Evolutionary conservation across 1,139 yeast genomes (phyloP).

Genomic region (Protomyces pachydermus): DNA sequence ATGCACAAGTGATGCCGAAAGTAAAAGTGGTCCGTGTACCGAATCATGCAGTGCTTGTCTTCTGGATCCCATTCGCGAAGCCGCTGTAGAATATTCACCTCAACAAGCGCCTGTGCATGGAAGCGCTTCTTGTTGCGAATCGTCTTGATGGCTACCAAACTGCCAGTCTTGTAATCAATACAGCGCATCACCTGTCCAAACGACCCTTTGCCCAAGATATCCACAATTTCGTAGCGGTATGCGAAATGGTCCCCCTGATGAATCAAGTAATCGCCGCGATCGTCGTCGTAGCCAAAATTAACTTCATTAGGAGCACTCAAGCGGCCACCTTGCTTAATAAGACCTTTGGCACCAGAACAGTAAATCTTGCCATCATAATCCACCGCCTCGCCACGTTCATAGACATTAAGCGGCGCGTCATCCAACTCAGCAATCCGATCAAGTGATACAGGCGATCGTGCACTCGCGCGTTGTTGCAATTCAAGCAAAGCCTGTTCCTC

Average conservation of each 20-base stretch:
- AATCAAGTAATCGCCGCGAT: slow-evolving; percentile 57
- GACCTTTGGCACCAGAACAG: slow-evolving; percentile 41
- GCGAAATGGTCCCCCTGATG: slow-evolving; percentile 66
- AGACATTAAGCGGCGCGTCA: slow-evolving; percentile 40
- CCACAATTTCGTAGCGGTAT: slow-evolving; percentile 61
- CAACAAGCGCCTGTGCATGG: slow-evolving; percentile 73
- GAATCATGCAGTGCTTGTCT: slow-evolving; percentile 47
- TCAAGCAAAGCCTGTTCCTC: slow-evolving; percentile 4
- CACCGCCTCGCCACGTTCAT: slow-evolving; percentile 52
- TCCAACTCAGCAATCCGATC: background rate
- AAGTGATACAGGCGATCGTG: slow-evolving; percentile 1
- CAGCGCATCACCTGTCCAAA: slow-evolving; percentile 77
- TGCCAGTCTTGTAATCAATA: slow-evolving; percentile 57
- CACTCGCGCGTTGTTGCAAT: slow-evolving; percentile 4
- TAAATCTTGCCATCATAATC: slow-evolving; percentile 42
- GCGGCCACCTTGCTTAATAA: slow-evolving; percentile 41
- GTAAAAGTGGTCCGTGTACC: slow-evolving; percentile 65
- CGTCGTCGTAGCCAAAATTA: slow-evolving; percentile 73
- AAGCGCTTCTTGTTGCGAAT: slow-evolving; percentile 69
- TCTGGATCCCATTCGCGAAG: slow-evolving; percentile 47
- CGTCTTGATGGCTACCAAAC: slow-evolving; percentile 65
- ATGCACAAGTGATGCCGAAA: slow-evolving; percentile 83
- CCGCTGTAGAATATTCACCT: slow-evolving; percentile 61
- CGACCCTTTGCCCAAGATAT: slow-evolving; percentile 68
- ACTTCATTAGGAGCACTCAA: slow-evolving; percentile 38